Evolutionary conservation across 306 rosid species (phyloP), one percentile per base, ranked within the genome.

Genomic region (Arachis stenosperma): DNA sequence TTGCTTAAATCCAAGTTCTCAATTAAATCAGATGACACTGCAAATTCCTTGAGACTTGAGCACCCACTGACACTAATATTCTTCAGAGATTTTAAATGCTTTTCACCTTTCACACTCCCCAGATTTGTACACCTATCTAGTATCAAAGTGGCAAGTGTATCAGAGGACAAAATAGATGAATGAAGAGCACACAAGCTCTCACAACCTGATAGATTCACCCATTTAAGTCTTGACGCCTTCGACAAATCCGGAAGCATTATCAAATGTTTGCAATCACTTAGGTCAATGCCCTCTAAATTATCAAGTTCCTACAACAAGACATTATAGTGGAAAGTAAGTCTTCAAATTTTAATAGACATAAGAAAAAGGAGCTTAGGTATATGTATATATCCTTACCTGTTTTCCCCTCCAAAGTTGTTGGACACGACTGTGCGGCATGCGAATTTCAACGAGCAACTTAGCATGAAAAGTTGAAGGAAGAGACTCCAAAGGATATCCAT

Each of bases 1-100:
- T 37, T 50, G 44, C 83, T 73, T 43, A 79, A 67, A 51, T 78
- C 83, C 75, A 79, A 67, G 3, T 10, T 68, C 53, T 79, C 79
- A 27, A 74, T 68, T n/a, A 30, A 44, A 22, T 77, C 54, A 0
- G 80, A 65, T 0, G 71, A 68, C 9, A 76, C 41, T 2, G 78
- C 53, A 40, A 84, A 69, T 59, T 77, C 60, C 63, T 7, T 48
- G 0, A 84, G 50, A 42, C 30, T 58, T n/a, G 4, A 1, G 65
- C 80, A 80, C 0, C 50, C 33, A 14, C 1, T 2, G 6, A 84
- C 71, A 51, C 6, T 2, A 41, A 84, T 64, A 2, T 27, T 1
- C 11, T 73, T 22, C 11, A 42, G 30, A 53, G 17, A 69, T 14
- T 13, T 30, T 52, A 74, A 79, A 52, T 67, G 75, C 7, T 52